These are phyloP conservation scores for Aspergillus sp. DNA, from an alignment of 2,329 filamentous ascomycete genomes.

Conservation along the genomic window DNA sequence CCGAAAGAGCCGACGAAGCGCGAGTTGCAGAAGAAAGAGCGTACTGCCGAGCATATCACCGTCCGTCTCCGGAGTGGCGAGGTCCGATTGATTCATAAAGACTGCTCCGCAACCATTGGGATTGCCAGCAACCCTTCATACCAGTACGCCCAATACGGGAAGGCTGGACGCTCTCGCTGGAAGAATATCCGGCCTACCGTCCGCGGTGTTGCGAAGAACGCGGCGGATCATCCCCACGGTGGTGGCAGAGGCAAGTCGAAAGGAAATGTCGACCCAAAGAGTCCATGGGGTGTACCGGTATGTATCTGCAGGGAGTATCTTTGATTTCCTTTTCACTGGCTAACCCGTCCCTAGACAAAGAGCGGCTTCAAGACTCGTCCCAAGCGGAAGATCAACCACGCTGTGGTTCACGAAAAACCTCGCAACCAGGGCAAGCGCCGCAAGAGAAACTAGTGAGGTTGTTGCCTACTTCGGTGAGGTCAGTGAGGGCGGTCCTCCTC, in stretches of 20 bases:
- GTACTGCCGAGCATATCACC: slow-evolving; percentile 68
- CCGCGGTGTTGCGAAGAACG: slow-evolving; percentile 97
- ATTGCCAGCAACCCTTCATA: slow-evolving; percentile 88
- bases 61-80: slow-evolving; percentile 88
- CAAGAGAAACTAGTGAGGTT: slow-evolving; percentile 50
- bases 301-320: slow-evolving; percentile 34
- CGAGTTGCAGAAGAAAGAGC: slow-evolving; percentile 37
- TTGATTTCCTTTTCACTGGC: slow-evolving; percentile 5
- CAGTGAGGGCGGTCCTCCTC: background rate
- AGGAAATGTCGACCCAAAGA: slow-evolving; percentile 90
- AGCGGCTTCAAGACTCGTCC: slow-evolving; percentile 75
- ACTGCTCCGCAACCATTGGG: slow-evolving; percentile 90
- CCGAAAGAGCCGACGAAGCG: slow-evolving; percentile 27
- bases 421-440: slow-evolving; percentile 86
- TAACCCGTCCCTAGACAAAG: slow-evolving; percentile 37
- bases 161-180: slow-evolving; percentile 89
- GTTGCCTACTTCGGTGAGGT: background rate
- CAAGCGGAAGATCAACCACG: slow-evolving; percentile 84
- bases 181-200: slow-evolving; percentile 91
- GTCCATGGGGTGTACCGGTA: slow-evolving; percentile 93
- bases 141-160: slow-evolving; percentile 84
- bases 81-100: slow-evolving; percentile 75
- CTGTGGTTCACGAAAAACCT: slow-evolving; percentile 71
- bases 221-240: slow-evolving; percentile 95
- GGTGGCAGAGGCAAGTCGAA: slow-evolving; percentile 99